phyloP scores from a whole-genome alignment of 306 rosid genomes.

The Crataegus laevigata region DNA sequence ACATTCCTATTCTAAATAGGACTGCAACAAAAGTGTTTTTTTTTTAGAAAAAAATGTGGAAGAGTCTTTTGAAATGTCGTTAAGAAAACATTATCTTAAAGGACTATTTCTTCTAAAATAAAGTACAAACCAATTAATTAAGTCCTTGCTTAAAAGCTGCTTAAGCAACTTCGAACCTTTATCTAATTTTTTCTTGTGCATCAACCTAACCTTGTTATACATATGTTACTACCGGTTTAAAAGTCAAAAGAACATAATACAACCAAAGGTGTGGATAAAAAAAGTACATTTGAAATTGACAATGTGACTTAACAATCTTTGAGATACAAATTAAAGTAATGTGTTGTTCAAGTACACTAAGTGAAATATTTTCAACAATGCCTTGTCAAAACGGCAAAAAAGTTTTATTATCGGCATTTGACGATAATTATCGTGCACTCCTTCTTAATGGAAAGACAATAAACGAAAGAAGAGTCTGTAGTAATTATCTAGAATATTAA shows the following conservation, averaged over 20 bases:
- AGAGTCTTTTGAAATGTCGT: no score
- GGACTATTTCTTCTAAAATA: not conserved
- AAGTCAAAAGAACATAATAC: not conserved
- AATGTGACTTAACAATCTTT: not conserved
- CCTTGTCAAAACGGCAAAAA: not conserved
- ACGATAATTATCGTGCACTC: not conserved
- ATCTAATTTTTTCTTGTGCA: not conserved
- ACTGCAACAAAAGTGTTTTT: no score
- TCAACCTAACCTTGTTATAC: not conserved
- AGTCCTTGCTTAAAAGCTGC: not conserved
- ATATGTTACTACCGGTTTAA: not conserved
- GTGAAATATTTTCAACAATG: not conserved
- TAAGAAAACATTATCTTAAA: not conserved
- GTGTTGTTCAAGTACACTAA: not conserved
- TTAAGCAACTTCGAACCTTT: not conserved
- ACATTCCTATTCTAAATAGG: no score
- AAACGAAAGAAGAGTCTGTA: not conserved
- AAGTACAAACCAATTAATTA: no score
- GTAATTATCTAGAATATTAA: not conserved
- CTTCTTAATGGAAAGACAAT: no score
- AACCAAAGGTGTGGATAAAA: no score
- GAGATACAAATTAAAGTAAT: not conserved
- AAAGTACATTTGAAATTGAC: not conserved
- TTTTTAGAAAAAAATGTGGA: no score
- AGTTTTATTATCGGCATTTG: no score